A percentile compares a stretch with the other conserved stretches of the same genome.
Conservation (phyloP, 371 early-diverging fungal species). For the Batrachochytrium dendrobatidis region DNA sequence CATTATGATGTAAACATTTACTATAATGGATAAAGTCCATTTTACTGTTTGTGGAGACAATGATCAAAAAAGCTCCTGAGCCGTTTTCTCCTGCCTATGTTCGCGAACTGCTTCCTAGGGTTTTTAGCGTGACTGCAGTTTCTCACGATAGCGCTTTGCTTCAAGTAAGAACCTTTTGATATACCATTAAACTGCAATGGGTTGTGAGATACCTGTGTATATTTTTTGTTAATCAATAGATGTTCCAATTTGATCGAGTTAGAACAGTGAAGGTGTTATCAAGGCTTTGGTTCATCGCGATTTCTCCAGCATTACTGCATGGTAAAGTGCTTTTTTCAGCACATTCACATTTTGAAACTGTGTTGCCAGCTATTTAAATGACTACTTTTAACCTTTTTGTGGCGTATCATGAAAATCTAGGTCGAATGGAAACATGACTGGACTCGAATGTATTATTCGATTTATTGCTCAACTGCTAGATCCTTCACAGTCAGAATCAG, state of each 20-base stretch:
- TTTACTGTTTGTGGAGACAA: constrained; percentile 64
- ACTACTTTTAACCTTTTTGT: no score
- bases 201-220: no score
- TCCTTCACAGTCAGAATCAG: constrained; percentile 68
- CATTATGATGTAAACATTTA: no score
- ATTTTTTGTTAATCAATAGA: not conserved
- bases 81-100: constrained; percentile 72
- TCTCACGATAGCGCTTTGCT: constrained; percentile 58
- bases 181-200: not conserved
- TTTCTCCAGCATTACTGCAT: constrained; percentile 52
- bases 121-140: constrained; percentile 62
- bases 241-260: constrained; percentile 41
- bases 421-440: constrained; percentile 53
- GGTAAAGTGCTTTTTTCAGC: constrained; percentile 44
- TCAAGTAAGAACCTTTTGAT: constrained; percentile 33
- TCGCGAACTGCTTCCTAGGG: constrained; percentile 67
- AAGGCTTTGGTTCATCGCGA: constrained; percentile 48
- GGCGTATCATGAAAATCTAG: no score
- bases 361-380: constrained; percentile 5
- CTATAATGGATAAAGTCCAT: constrained; percentile 44
- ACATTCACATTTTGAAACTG: no score
- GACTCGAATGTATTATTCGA: constrained; percentile 69
- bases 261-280: constrained; percentile 48
- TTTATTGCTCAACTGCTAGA: constrained; percentile 70
- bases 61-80: constrained; percentile 57